Evolutionary conservation across 148 eudicot genomes (phyloP).

Genomic region (Chenopodium quinoa): DNA sequence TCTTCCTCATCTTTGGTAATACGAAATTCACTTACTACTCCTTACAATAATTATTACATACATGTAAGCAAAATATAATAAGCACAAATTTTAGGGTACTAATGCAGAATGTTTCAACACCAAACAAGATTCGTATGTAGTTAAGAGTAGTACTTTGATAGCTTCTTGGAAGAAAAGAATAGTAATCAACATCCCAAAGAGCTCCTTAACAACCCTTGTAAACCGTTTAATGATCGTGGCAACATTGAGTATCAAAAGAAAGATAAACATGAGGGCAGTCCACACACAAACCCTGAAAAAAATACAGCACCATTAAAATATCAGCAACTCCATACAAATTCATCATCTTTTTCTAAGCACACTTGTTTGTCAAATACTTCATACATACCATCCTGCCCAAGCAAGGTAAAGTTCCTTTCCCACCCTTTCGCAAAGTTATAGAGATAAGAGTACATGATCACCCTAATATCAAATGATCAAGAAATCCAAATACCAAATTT

Average conservation of each 20-base stretch:
- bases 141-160: slow-evolving; percentile 38
- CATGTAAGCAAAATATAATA: not conserved
- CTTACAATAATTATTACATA: slow-evolving; percentile 25
- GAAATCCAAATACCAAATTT: too few relatives aligned
- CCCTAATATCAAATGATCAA: not conserved
- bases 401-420: slow-evolving; percentile 58
- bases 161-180: slow-evolving; percentile 76
- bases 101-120: not conserved
- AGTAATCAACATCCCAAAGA: slow-evolving; percentile 65
- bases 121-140: not conserved
- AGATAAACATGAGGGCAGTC: slow-evolving; percentile 53
- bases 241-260: slow-evolving; percentile 53
- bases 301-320: not conserved
- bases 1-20: slow-evolving; percentile 37
- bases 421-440: slow-evolving; percentile 59
- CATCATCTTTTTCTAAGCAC: not conserved
- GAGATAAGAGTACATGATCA: slow-evolving; percentile 68
- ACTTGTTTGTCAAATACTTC: not conserved
- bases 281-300: slow-evolving; percentile 67
- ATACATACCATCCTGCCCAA: slow-evolving; percentile 66
- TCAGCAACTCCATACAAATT: not conserved
- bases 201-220: slow-evolving; percentile 68
- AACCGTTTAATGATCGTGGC: slow-evolving; percentile 52
- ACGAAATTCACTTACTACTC: slow-evolving; percentile 51
- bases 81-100: not conserved